Evolutionary conservation across 495 filamentous ascomycete species (phyloP), one percentile per base, ranked within the genome.

Genomic region (Talaromyces borbonicus): DNA sequence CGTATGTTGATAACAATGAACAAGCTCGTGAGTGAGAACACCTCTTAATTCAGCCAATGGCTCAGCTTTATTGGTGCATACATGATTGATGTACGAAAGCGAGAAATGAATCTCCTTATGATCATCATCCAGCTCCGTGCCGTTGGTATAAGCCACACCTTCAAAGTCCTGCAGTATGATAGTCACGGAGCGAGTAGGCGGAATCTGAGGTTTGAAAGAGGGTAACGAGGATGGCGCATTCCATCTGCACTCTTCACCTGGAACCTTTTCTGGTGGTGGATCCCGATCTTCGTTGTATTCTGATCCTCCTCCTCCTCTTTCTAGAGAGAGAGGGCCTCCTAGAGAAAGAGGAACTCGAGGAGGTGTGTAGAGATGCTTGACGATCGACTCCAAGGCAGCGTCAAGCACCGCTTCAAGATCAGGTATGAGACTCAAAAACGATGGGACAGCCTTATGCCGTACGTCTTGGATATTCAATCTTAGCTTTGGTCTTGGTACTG

Each of bases 81-180:
- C 58, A 11, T 61, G 46, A 26, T 57, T 51, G 54, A 97, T 81
- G 65, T 95, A 95, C 43, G 75, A 65, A 8, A 88, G 77, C 4
- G 78, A 84, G 67, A 96, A 74, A 65, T 95, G 87, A 47, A 98
- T 95, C 56, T 95, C 88, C 57, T 98, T 97, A 68, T 96, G 87
- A 57, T 93, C 86, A 33, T 75, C 48, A 63, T 96, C 90, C 5
- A 95, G 72, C 29, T 89, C 85, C 11, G 67, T 77, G 50, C 90
- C 87, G 0, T 75, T 85, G 3, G 92, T 98, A 62, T 95, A 92
- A 26, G 92, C 92, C 6, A 97, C 81, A 14, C 89, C 90, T 33
- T 53, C 65, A 73, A 93, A 87, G 42, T 80, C 67, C 4, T 83
- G 79, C 11, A 96, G 73, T 50, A 94, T 70, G n/a, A 97, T 60